These are phyloP conservation scores for Nakazawaea sp. DNA, from an alignment of 805 yeast genomes.

Conservation along the genomic window DNA sequence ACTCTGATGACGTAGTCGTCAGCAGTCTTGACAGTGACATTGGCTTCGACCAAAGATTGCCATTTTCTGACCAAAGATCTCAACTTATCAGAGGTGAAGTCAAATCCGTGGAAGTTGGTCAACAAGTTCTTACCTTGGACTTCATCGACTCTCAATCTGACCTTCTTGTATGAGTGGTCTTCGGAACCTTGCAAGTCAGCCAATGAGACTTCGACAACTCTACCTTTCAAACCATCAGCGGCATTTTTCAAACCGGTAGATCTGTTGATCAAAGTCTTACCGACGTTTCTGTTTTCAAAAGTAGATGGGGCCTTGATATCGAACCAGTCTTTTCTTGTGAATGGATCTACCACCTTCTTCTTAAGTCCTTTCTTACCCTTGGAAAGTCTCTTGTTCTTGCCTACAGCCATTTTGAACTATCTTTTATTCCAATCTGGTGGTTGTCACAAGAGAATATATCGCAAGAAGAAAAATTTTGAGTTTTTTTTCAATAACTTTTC, in stretches of 20 bases:
- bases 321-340: slow-evolving; percentile 98
- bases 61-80: slow-evolving; percentile 98
- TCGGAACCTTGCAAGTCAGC: slow-evolving; percentile 99
- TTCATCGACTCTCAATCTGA: slow-evolving; percentile 96
- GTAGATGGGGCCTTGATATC: slow-evolving; percentile 98
- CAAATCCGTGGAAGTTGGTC: slow-evolving; percentile 99
- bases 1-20: slow-evolving; percentile 96
- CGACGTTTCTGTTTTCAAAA: slow-evolving; percentile 97
- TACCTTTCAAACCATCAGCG: slow-evolving; percentile 96
- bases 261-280: slow-evolving; percentile 97
- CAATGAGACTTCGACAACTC: slow-evolving; percentile 90
- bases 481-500: no score
- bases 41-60: slow-evolving; percentile 98
- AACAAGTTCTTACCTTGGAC: slow-evolving; percentile 97
- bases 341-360: slow-evolving; percentile 99
- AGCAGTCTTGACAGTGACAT: slow-evolving; percentile 95
- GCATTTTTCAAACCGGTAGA: slow-evolving; percentile 97
- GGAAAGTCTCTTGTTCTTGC: slow-evolving; percentile 70
- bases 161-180: slow-evolving; percentile 97
- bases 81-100: slow-evolving; percentile 96
- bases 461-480: no score
- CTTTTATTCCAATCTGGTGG: no score
- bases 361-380: slow-evolving; percentile 94
- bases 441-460: no score
- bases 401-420: slow-evolving; percentile 58